phyloP scores from a whole-genome alignment of 2,329 filamentous ascomycete genomes.

The Aschersonia sp. region DNA sequence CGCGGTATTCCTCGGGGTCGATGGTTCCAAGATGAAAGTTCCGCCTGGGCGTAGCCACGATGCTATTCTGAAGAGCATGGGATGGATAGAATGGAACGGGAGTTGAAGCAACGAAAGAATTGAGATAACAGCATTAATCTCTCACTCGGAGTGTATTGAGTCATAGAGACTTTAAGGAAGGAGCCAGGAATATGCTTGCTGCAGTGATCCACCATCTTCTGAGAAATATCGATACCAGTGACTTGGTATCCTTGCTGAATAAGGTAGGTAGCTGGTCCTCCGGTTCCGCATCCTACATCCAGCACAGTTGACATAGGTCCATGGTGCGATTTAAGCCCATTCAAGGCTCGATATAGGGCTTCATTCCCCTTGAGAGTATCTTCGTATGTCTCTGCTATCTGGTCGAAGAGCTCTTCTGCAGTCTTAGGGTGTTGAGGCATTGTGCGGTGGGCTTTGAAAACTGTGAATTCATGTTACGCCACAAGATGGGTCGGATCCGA shows the following conservation, averaged over 20 bases:
- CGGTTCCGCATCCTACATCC: not conserved
- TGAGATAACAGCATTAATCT: not conserved
- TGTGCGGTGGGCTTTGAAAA: too few species aligned
- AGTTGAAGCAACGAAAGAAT: not conserved
- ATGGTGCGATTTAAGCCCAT: not conserved
- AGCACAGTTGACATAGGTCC: not conserved
- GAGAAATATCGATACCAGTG: not conserved
- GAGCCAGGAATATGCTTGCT: not conserved
- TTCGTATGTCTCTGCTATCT: not conserved
- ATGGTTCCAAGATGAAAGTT: not conserved
- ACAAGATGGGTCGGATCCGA: too few species aligned
- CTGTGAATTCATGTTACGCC: too few species aligned
- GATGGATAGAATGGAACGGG: not conserved
- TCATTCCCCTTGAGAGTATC: not conserved
- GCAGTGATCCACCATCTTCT: not conserved
- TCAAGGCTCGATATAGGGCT: not conserved
- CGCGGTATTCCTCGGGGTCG: not conserved
- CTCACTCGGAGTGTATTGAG: not conserved
- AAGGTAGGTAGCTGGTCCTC: not conserved
- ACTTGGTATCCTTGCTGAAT: not conserved
- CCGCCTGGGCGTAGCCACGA: not conserved
- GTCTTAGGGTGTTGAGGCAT: too few species aligned
- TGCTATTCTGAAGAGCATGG: not conserved
- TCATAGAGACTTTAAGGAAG: not conserved
- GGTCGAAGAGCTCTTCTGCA: not conserved